A percentile compares a stretch with the other conserved stretches of the same genome.
phyloP scores from a whole-genome alignment of 192 early-diverging fungal genomes.

The Mortierella alpina region DNA sequence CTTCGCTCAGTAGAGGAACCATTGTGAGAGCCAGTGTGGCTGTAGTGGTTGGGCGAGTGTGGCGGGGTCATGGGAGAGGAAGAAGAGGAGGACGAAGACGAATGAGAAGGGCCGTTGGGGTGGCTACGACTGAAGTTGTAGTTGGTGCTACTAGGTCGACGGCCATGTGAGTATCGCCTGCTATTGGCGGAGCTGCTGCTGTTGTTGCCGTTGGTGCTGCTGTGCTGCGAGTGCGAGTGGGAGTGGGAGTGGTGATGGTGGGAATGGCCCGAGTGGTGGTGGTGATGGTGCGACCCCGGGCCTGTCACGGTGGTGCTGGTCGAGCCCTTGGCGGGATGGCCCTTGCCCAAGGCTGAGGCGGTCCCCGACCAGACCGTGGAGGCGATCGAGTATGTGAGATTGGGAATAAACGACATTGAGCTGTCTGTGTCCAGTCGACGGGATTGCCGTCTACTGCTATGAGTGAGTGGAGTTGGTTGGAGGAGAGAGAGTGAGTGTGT shows the following conservation, averaged over 20 bases:
- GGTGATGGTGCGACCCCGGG: constrained; percentile 17
- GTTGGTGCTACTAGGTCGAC: constrained; percentile 26
- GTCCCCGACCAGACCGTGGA: constrained; percentile 51
- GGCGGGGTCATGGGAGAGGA: constrained; percentile 40
- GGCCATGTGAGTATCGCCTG: constrained; percentile 23
- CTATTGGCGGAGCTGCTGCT: constrained; percentile 1
- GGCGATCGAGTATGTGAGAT: constrained; percentile 42
- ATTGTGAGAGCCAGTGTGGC: constrained; percentile 7
- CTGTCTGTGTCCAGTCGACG: neutral
- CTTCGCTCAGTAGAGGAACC: constrained; percentile 2
- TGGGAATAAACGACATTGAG: constrained; percentile 42
- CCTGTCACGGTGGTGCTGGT: constrained; percentile 23
- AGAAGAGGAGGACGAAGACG: constrained; percentile 1
- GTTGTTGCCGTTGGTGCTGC: constrained; percentile 2
- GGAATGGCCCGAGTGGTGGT: constrained; percentile 1
- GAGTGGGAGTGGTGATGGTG: constrained; percentile 24
- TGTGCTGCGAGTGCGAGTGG: constrained; percentile 10
- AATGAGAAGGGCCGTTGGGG: constrained; percentile 15
- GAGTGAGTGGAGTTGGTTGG: neutral
- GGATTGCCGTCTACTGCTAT: neutral
- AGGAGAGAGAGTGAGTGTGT: neutral
- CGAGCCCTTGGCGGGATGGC: constrained; percentile 3
- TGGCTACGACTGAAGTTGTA: constrained; percentile 53
- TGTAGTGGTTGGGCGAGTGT: constrained; percentile 44
- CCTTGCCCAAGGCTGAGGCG: constrained; percentile 41